These are phyloP conservation scores for Populus pruinosa DNA, from an alignment of 345 rosid species.

Conservation along the genomic window DNA sequence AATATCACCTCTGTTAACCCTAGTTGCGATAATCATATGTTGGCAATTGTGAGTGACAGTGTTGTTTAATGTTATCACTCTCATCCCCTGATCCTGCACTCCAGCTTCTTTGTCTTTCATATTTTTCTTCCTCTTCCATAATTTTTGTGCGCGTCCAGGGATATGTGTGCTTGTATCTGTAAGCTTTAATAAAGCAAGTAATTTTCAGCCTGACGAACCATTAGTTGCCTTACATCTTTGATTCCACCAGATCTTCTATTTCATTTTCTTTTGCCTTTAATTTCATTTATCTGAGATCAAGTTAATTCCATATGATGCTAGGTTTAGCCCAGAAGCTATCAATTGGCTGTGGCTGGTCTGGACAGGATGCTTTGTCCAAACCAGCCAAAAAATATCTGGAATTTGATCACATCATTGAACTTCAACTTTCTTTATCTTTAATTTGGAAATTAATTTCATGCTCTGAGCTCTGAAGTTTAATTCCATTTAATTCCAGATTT, in stretches of 20 bases:
- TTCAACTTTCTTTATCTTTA: neutral
- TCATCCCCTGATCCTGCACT: neutral
- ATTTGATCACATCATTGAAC: neutral
- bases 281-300: neutral
- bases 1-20: neutral
- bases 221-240: neutral
- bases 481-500: conserved; percentile 47
- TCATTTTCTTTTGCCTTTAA: neutral
- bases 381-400: neutral
- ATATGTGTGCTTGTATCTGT: neutral
- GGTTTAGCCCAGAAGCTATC: neutral
- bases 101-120: neutral
- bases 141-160: neutral
- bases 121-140: neutral
- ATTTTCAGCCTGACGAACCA: neutral
- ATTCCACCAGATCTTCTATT: neutral
- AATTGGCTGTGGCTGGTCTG: neutral
- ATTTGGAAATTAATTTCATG: neutral
- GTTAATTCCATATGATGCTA: neutral
- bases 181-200: neutral
- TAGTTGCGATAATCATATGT: neutral
- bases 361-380: neutral
- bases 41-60: neutral
- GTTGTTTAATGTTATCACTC: neutral
- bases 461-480: neutral